phyloP scores from a whole-genome alignment of 768 basidiomycete genomes.

The Serendipita sp. region DNA sequence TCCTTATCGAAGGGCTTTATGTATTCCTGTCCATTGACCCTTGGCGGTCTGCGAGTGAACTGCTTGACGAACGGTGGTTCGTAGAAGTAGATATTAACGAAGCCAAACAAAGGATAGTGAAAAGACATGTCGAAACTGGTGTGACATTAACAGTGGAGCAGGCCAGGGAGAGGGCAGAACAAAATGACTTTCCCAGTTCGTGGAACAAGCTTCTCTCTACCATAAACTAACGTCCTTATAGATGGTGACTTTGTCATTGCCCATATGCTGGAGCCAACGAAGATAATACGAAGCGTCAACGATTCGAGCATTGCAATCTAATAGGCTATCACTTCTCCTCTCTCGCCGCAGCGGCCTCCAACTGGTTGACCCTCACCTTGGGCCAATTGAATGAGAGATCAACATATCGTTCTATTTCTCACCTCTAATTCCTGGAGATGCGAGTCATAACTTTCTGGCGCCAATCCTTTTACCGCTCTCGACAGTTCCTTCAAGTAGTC shows the following conservation, averaged over 20 bases:
- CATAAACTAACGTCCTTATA: constrained; percentile 12
- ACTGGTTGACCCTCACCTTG: not conserved
- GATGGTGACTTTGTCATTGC: constrained; percentile 29
- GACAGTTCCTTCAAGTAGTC: constrained; percentile 78
- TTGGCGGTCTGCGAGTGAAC: constrained; percentile 48
- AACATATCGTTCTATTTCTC: constrained; percentile 11
- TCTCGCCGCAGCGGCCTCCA: not conserved
- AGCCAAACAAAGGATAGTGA: constrained; percentile 33
- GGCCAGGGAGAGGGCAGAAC: constrained; percentile 52
- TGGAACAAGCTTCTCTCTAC: not conserved
- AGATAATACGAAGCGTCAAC: constrained; percentile 27
- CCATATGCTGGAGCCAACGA: constrained; percentile 27
- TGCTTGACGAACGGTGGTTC: constrained; percentile 70
- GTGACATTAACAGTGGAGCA: constrained; percentile 49
- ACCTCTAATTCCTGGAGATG: constrained; percentile 70
- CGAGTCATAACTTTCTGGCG: constrained; percentile 56
- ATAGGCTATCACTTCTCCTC: not conserved
- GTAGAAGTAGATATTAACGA: constrained; percentile 38
- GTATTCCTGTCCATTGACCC: constrained; percentile 54
- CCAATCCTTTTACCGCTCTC: constrained; percentile 53
- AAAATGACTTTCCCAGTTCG: constrained; percentile 64
- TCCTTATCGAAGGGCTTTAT: constrained; percentile 87
- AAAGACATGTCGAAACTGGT: constrained; percentile 63
- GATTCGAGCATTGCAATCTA: constrained; percentile 19
- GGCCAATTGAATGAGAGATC: not conserved